Evolutionary conservation across 2,329 filamentous ascomycete species (phyloP).

Genomic region (Ophiobolus disseminans): DNA sequence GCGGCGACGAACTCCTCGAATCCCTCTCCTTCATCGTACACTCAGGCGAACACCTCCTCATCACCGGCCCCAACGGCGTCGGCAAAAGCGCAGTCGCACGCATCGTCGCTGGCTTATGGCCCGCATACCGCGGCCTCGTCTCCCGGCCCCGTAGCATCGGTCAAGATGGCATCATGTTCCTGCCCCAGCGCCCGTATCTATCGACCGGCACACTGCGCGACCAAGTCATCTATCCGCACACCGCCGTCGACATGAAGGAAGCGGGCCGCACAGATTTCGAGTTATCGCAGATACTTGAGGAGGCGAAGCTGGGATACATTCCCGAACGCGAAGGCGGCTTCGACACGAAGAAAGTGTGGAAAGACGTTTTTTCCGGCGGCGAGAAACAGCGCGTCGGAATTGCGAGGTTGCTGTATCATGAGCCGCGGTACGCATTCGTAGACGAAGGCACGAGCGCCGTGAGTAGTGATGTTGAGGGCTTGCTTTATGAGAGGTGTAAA

Average conservation of each 20-base stretch:
- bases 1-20: conserved; percentile 90
- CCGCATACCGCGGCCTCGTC: conserved; percentile 90
- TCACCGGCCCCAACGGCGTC: conserved; percentile 93
- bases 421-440: conserved; percentile 91
- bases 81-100: conserved; percentile 90
- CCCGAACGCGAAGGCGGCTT: conserved; percentile 92
- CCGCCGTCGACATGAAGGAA: conserved; percentile 90
- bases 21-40: conserved; percentile 88
- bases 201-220: conserved; percentile 92
- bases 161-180: conserved; percentile 95
- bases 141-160: conserved; percentile 82
- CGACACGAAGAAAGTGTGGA: conserved; percentile 98
- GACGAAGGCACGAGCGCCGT: conserved; percentile 97
- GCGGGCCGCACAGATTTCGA: conserved; percentile 79
- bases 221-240: conserved; percentile 97
- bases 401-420: conserved; percentile 89
- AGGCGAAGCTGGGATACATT: conserved; percentile 85
- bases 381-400: conserved; percentile 97
- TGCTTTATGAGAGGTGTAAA: conserved; percentile 93
- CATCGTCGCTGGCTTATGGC: conserved; percentile 92
- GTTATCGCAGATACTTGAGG: conserved; percentile 78
- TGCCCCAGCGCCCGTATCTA: conserved; percentile 91
- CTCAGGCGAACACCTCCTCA: conserved; percentile 89
- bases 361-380: conserved; percentile 94
- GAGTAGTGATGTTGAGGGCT: conserved; percentile 89